Evolutionary conservation across 31 red algal genomes (phyloP).

Genomic region (Odonthalia washingtoniensis): DNA sequence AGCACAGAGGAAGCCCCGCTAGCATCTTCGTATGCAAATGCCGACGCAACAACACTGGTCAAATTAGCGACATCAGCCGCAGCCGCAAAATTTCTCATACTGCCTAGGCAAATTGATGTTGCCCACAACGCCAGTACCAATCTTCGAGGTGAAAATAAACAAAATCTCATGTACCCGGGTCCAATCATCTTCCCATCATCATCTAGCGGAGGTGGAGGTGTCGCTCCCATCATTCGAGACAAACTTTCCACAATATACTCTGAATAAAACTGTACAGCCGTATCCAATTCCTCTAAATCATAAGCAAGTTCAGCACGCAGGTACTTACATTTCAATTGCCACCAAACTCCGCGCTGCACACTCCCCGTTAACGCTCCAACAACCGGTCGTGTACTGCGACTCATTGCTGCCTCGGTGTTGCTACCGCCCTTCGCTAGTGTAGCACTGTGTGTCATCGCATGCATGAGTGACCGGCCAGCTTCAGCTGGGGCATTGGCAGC

Average conservation of each 20-base stretch:
- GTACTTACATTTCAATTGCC: constrained; percentile 67
- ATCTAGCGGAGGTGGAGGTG: constrained; percentile 41
- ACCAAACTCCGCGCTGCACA: constrained; percentile 52
- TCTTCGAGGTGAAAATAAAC: constrained; percentile 66
- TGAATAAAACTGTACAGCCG: constrained; percentile 58
- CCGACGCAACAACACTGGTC: constrained; percentile 56
- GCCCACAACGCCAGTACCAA: constrained; percentile 70
- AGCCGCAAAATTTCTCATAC: constrained; percentile 53
- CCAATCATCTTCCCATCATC: constrained; percentile 7
- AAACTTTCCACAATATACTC: constrained; percentile 68
- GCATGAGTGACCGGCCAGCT: constrained; percentile 41
- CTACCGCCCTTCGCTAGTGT: not conserved
- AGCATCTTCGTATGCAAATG: constrained; percentile 69
- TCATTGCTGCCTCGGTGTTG: no score
- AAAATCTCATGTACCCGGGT: constrained; percentile 68
- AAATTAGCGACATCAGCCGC: constrained; percentile 60
- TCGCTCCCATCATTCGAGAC: constrained; percentile 58
- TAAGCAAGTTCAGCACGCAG: constrained; percentile 55
- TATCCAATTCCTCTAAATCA: constrained; percentile 44
- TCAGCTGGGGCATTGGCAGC: constrained; percentile 48
- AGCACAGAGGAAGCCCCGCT: constrained; percentile 34
- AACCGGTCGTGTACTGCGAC: no score
- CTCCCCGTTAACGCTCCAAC: constrained; percentile 10
- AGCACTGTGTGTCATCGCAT: constrained; percentile 37
- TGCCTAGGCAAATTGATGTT: constrained; percentile 51